Base-by-base conservation (phyloP, 257 asterid genomes). In the Plantago ovata region DNA sequence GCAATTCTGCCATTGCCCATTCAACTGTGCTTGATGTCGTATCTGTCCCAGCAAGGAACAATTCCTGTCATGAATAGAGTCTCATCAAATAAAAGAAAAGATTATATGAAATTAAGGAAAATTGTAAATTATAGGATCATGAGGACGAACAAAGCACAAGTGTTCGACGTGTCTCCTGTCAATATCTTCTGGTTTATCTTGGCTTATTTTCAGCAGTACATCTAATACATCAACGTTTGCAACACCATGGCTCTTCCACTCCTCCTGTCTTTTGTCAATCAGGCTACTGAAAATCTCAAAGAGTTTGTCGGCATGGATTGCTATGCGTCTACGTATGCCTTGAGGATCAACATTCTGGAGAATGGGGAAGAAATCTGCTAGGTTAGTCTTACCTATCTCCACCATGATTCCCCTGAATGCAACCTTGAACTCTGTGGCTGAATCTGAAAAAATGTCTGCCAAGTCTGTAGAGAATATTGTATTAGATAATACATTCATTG, bases 1-100 rank as follows among this genome's bases (percentile, higher is more conserved):
- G 38, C 4, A 16, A 12, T 5, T 50, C 55, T 33, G 55, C 38
- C 38, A 50, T 21, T 20, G 55, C 55, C 55, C 55, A 50, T 50
- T 50, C 55, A 0, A 50, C 55, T n/a, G 55, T 50, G 55, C 33
- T 50, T 50, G 55, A 21, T 50, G 55, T 50, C 20, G 55, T 50
- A 50, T 50, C 55, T 19, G 55, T 50, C 24, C 55, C 55, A 20
- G 55, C 55, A 11, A n/a, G 9, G 38, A 50, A 50, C 38, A 50
- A 21, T 9, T 50, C 55, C 55, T 50, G 55, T n/a, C 24, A 69
- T 42, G 55, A 67, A 69, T n/a, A 16, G 24, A 50, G 11, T n/a
- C n/a, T 21, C 9, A 19, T 13, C 24, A 1, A 11, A 33, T 50
- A 21, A 22, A 1, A n/a, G n/a, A n/a, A n/a, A n/a, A n/a, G n/a